Conservation (phyloP, 2,329 filamentous ascomycete genomes). For the Paraphaeosphaeria sporulosa region DNA sequence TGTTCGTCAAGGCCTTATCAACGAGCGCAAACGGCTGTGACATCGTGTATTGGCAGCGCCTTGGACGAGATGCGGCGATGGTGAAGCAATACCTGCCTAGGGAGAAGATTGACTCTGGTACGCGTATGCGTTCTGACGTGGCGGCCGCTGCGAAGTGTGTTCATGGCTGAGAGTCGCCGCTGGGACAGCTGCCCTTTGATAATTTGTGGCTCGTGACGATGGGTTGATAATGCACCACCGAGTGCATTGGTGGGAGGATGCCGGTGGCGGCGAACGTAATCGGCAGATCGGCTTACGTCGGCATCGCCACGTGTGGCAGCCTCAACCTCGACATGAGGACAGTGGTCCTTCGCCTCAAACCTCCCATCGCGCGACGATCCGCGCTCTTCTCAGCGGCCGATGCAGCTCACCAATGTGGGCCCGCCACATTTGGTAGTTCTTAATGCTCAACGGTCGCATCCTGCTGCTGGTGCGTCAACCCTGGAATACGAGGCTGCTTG, state of each 20-base stretch:
- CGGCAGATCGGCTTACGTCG: conserved; percentile 4
- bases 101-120: background rate
- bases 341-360: background rate
- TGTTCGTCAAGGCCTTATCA: background rate
- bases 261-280: background rate
- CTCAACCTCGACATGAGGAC: background rate
- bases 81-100: background rate
- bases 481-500: conserved; percentile 12
- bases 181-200: background rate
- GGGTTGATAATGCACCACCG: background rate
- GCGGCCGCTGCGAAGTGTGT: background rate
- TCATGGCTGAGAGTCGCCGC: background rate
- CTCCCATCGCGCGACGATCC: background rate
- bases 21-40: background rate
- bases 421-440: conserved; percentile 1
- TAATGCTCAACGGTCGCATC: background rate
- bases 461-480: background rate
- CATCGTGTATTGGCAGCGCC: background rate
- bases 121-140: background rate
- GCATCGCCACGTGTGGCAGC: conserved; percentile 4
- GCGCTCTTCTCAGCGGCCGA: background rate
- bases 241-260: background rate
- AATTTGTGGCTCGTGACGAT: background rate
- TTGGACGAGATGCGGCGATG: background rate
- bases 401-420: background rate